These are phyloP conservation scores for Corchorus olitorius DNA, from an alignment of 345 rosid genomes.

Conservation along the genomic window DNA sequence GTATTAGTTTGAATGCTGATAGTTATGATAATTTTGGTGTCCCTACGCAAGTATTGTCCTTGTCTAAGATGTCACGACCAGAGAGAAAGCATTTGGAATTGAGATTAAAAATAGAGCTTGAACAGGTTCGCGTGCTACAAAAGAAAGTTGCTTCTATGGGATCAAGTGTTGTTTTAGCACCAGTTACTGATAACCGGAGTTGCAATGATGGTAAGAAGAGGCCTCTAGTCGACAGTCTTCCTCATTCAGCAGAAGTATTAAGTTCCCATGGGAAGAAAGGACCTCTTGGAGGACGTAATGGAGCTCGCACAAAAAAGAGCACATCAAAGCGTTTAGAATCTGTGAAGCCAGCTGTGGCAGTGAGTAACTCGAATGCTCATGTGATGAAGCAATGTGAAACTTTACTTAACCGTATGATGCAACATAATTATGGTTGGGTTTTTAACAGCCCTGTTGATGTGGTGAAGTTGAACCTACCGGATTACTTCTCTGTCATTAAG, in stretches of 20 bases:
- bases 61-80: conserved; percentile 59
- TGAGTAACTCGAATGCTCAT: conserved; percentile 30
- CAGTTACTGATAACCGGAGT: conserved; percentile 58
- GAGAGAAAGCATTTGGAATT: conserved; percentile 60
- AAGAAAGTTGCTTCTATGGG: conserved; percentile 51
- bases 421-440: conserved; percentile 63
- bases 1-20: conserved; percentile 53
- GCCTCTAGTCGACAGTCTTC: conserved; percentile 40
- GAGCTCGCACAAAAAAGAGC: conserved; percentile 47
- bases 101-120: conserved; percentile 72
- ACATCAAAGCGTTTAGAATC: conserved; percentile 34
- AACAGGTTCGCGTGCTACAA: conserved; percentile 63
- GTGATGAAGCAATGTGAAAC: conserved; percentile 72
- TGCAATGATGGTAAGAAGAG: conserved; percentile 73
- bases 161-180: conserved; percentile 44
- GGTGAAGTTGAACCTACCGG: conserved; percentile 78
- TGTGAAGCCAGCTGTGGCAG: conserved; percentile 34
- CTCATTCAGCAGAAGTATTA: conserved; percentile 33
- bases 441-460: conserved; percentile 80
- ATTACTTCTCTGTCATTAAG: conserved; percentile 76
- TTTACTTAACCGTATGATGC: conserved; percentile 61
- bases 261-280: conserved; percentile 58
- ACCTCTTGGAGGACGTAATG: conserved; percentile 43
- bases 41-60: conserved; percentile 53
- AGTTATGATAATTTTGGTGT: conserved; percentile 46